Conservation (phyloP, 1,139 yeast genomes). For the Suhomyces bokatorum region DNA sequence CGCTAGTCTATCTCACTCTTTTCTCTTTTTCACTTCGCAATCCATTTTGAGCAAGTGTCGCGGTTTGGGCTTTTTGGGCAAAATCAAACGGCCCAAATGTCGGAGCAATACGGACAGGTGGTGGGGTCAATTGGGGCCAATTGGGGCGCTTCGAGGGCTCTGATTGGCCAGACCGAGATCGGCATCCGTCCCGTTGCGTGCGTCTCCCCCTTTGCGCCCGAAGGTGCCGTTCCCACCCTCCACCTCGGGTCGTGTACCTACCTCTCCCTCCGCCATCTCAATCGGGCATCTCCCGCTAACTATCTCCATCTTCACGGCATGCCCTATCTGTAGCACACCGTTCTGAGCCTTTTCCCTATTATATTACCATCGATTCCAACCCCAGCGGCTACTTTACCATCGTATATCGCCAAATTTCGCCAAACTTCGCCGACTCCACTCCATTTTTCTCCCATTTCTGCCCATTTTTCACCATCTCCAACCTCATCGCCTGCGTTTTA, state of each 20-base stretch:
- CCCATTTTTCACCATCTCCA: neutral
- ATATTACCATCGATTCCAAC: too few relatives aligned
- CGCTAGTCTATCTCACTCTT: too few relatives aligned
- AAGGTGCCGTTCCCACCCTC: neutral
- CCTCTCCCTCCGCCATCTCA: constrained; percentile 6
- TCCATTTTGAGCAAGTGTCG: too few relatives aligned
- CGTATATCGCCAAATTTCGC: neutral
- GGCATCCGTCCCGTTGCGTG: too few relatives aligned
- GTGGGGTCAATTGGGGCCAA: too few relatives aligned
- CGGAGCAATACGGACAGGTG: too few relatives aligned
- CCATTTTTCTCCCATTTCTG: neutral
- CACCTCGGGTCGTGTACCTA: constrained; percentile 1
- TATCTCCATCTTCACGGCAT: neutral
- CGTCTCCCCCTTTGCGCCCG: too few relatives aligned
- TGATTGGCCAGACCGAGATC: too few relatives aligned
- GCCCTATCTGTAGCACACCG: neutral
- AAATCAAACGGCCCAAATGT: too few relatives aligned
- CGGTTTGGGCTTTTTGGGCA: too few relatives aligned
- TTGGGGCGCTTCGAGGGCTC: too few relatives aligned
- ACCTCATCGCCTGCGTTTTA: neutral
- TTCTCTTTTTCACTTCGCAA: too few relatives aligned
- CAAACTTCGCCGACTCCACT: neutral
- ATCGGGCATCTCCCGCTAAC: constrained; percentile 6
- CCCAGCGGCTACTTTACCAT: neutral
- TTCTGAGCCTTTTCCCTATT: neutral